Evolutionary conservation across 2,329 filamentous ascomycete genomes (phyloP).

Genomic region (Epichloe gansuensis): DNA sequence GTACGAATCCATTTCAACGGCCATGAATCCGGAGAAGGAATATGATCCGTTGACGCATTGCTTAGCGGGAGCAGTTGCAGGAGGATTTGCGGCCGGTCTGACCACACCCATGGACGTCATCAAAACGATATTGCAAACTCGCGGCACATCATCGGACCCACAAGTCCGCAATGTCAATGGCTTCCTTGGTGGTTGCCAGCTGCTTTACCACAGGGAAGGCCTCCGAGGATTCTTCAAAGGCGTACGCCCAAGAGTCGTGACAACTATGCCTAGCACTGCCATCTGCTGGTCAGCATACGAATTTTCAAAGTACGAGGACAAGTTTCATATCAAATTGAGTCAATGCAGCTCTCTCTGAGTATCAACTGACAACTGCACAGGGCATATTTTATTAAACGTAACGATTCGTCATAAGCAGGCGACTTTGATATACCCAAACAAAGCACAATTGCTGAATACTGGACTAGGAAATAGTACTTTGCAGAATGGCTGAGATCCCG

Average conservation of each 20-base stretch:
- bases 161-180: constrained; percentile 80
- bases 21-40: constrained; percentile 72
- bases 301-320: constrained; percentile 54
- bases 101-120: constrained; percentile 97
- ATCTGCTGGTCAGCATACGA: constrained; percentile 88
- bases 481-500: not conserved
- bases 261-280: constrained; percentile 97
- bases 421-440: not conserved
- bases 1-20: constrained; percentile 90
- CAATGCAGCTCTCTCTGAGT: constrained; percentile 50
- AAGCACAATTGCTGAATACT: not conserved
- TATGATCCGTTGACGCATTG: constrained; percentile 95
- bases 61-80: constrained; percentile 79
- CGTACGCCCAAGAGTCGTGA: constrained; percentile 78
- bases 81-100: constrained; percentile 82
- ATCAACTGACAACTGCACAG: constrained; percentile 18
- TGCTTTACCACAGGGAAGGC: constrained; percentile 76
- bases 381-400: constrained; percentile 47
- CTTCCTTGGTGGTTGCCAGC: constrained; percentile 62
- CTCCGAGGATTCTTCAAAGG: constrained; percentile 85
- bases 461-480: not conserved
- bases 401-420: constrained; percentile 26
- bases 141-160: constrained; percentile 67
- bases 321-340: constrained; percentile 49
- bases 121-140: constrained; percentile 92